These are phyloP conservation scores for Solanum aculeatissimum DNA, from an alignment of 305 asterid species.

Conservation along the genomic window DNA sequence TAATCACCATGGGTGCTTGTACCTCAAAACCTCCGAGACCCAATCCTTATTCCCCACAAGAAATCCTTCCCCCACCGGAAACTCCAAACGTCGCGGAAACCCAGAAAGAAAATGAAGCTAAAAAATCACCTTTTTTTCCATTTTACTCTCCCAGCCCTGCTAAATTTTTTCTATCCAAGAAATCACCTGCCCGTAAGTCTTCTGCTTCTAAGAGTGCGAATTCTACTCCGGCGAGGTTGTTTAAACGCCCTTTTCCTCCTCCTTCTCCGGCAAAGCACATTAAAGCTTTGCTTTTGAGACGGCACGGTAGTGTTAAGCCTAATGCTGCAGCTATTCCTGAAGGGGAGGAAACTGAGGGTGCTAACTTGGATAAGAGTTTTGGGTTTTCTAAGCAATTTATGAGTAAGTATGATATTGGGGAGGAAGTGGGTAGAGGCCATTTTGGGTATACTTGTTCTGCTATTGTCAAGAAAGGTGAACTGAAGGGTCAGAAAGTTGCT, in stretches of 20 bases:
- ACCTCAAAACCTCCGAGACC: slow-evolving; percentile 42
- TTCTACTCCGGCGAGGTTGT: slow-evolving; percentile 21
- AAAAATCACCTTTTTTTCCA: slow-evolving; percentile 18
- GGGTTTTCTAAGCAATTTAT: slow-evolving; percentile 44
- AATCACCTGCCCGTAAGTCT: slow-evolving; percentile 17
- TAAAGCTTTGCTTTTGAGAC: slow-evolving; percentile 31
- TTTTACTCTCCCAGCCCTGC: slow-evolving; percentile 34
- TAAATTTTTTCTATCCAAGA: slow-evolving; percentile 21
- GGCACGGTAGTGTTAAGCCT: slow-evolving; percentile 29
- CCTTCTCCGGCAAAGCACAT: slow-evolving; percentile 59
- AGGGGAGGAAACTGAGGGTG: slow-evolving; percentile 15
- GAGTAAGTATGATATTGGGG: slow-evolving; percentile 42
- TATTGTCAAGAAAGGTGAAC: slow-evolving; percentile 41
- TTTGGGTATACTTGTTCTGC: slow-evolving; percentile 61
- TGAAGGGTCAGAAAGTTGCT: slow-evolving; percentile 48
- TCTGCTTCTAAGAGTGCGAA: slow-evolving; percentile 18
- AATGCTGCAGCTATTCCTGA: slow-evolving; percentile 12
- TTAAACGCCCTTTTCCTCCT: slow-evolving; percentile 25
- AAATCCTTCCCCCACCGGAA: background rate
- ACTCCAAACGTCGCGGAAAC: slow-evolving; percentile 7
- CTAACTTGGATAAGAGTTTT: slow-evolving; percentile 42
- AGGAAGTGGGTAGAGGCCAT: slow-evolving; percentile 64
- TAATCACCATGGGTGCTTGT: slow-evolving; percentile 32
- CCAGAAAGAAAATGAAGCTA: background rate
- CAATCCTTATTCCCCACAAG: slow-evolving; percentile 39